These are phyloP conservation scores for Acacia concinna DNA, from an alignment of 331 rosid genomes.

Conservation along the genomic window DNA sequence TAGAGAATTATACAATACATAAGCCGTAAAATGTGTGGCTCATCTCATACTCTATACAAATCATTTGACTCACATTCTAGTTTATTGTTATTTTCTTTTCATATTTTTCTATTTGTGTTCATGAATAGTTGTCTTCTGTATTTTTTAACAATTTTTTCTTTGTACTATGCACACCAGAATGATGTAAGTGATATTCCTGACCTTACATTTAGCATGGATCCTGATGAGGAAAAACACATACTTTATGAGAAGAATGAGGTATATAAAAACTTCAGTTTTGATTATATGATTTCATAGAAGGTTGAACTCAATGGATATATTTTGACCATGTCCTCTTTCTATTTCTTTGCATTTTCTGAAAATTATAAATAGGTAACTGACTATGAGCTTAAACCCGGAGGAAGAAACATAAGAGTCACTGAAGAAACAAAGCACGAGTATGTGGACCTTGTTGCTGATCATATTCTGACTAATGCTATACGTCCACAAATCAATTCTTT, in stretches of 20 bases:
- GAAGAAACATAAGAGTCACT: conserved; percentile 93
- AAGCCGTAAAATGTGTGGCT: not conserved
- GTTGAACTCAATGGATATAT: not conserved
- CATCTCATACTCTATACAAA: not conserved
- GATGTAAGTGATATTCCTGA: conserved; percentile 90
- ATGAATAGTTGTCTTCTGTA: conserved; percentile 17
- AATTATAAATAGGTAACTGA: conserved; percentile 76
- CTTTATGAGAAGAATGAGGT: conserved; percentile 96
- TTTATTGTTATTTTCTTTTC: conserved; percentile 17
- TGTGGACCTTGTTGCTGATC: conserved; percentile 97
- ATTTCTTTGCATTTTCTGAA: conserved; percentile 28
- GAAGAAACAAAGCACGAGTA: conserved; percentile 99
- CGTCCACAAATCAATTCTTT: conserved; percentile 93
- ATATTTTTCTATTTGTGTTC: conserved; percentile 25
- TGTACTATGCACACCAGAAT: conserved; percentile 49
- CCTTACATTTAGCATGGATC: conserved; percentile 98
- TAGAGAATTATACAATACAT: not conserved
- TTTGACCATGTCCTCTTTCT: conserved; percentile 20
- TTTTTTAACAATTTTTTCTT: not conserved
- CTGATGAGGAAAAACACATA: conserved; percentile 95
- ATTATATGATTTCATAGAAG: not conserved
- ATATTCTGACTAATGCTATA: conserved; percentile 89
- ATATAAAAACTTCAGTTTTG: conserved; percentile 18
- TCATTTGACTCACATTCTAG: not conserved
- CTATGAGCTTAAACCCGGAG: conserved; percentile 98